Conservation (phyloP, 345 rosid species). For the Salix arbutifolia region DNA sequence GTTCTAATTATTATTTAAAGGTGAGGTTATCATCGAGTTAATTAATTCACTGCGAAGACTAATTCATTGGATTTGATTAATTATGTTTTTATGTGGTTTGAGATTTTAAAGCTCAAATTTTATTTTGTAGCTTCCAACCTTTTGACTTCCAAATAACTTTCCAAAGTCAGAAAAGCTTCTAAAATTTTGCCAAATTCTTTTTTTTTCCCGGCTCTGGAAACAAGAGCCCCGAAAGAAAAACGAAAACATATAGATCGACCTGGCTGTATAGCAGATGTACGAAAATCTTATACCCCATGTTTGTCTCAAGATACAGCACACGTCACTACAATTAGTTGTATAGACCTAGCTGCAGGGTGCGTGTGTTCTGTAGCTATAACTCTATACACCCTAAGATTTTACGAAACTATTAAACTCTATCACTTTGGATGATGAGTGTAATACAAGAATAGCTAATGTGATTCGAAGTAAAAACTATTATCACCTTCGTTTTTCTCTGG, state of each 20-base stretch:
- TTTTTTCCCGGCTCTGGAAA: background rate
- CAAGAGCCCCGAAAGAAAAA: background rate
- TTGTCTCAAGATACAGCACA: background rate
- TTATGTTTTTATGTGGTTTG: too few species aligned
- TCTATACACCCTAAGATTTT: background rate
- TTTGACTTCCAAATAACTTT: background rate
- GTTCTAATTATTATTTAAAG: background rate
- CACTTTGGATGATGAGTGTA: background rate
- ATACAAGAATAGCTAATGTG: background rate
- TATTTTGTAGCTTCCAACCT: background rate
- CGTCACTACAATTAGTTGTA: background rate
- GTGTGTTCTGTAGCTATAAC: background rate
- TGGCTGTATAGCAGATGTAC: background rate
- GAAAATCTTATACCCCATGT: background rate
- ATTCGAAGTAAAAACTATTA: background rate
- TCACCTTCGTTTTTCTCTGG: background rate
- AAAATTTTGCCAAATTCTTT: background rate
- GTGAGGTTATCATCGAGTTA: background rate
- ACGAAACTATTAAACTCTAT: background rate
- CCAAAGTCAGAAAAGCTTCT: background rate
- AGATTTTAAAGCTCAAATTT: background rate
- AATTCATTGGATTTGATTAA: too few species aligned
- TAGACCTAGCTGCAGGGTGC: background rate
- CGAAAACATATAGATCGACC: too few species aligned
- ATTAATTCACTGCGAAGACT: background rate